These are phyloP conservation scores for Zygosaccharomyces kombuchaensis DNA, from an alignment of 805 yeast species.

Conservation along the genomic window DNA sequence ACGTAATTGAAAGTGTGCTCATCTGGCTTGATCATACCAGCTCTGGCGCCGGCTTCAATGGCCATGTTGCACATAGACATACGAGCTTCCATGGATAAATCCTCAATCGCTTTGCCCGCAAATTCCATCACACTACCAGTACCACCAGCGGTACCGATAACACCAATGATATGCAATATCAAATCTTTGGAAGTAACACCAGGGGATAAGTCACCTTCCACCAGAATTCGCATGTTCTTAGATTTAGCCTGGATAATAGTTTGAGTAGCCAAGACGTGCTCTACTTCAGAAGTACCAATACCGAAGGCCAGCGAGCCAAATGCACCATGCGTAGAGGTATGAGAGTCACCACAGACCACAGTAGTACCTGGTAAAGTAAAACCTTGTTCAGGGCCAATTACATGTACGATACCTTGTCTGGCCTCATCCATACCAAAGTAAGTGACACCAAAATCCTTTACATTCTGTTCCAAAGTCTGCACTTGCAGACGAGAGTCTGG, in stretches of 20 bases:
- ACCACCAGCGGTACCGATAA: conserved; percentile 99
- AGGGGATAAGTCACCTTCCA: conserved; percentile 76
- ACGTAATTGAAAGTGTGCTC: conserved; percentile 82
- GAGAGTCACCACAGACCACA: conserved; percentile 98
- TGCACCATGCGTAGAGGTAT: conserved; percentile 98
- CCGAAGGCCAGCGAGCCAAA: conserved; percentile 97
- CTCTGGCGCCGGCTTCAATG: conserved; percentile 98
- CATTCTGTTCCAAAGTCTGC: conserved; percentile 87
- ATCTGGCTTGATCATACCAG: conserved; percentile 98
- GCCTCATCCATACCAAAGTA: conserved; percentile 92
- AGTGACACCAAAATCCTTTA: conserved; percentile 81
- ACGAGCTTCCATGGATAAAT: conserved; percentile 91
- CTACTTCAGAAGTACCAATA: conserved; percentile 98
- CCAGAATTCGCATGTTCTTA: conserved; percentile 87
- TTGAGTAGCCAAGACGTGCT: conserved; percentile 97
- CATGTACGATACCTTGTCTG: conserved; percentile 97
- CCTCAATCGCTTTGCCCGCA: conserved; percentile 91
- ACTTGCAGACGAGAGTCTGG: conserved; percentile 92
- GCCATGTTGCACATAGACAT: conserved; percentile 99
- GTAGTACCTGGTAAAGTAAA: conserved; percentile 98
- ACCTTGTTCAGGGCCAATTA: conserved; percentile 98
- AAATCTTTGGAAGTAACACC: conserved; percentile 97
- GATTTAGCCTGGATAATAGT: conserved; percentile 92
- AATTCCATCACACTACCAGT: conserved; percentile 96
- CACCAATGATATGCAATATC: conserved; percentile 89